phyloP scores from a whole-genome alignment of 345 rosid species.

The Cochlearia excelsa region DNA sequence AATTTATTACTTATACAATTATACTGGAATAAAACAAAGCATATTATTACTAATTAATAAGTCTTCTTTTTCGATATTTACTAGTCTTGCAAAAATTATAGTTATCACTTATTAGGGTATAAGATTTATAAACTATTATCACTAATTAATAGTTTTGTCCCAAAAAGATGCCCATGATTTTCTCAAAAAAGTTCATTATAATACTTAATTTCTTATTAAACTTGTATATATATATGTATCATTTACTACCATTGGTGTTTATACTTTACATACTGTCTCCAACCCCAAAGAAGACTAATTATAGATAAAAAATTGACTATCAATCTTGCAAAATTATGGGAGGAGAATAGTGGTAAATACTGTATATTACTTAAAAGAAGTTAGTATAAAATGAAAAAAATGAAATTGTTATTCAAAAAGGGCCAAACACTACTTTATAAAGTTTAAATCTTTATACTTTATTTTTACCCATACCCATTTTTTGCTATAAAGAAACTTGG shows the following conservation, averaged over 20 bases:
- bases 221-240: not conserved
- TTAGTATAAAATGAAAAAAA: constrained; percentile 24
- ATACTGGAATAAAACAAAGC: too few species aligned
- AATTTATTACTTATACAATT: too few species aligned
- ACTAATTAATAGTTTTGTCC: too few species aligned
- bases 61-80: too few species aligned
- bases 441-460: constrained; percentile 19
- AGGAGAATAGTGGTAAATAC: constrained; percentile 19
- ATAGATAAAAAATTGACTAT: constrained; percentile 30
- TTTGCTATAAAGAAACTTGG: constrained; percentile 26
- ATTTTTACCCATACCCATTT: not conserved
- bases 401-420: constrained; percentile 19
- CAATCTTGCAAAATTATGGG: not conserved
- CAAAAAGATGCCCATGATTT: too few species aligned
- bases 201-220: too few species aligned
- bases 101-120: too few species aligned
- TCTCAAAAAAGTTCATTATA: too few species aligned
- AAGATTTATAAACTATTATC: too few species aligned
- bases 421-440: constrained; percentile 32
- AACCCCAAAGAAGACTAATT: not conserved
- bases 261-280: not conserved
- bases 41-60: too few species aligned
- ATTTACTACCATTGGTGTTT: not conserved
- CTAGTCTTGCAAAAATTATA: too few species aligned
- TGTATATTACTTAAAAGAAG: constrained; percentile 29